A percentile compares a stretch with the other conserved stretches of the same genome.
Evolutionary conservation across 768 basidiomycete genomes (phyloP).

Genomic region (Leccinum boreale): DNA sequence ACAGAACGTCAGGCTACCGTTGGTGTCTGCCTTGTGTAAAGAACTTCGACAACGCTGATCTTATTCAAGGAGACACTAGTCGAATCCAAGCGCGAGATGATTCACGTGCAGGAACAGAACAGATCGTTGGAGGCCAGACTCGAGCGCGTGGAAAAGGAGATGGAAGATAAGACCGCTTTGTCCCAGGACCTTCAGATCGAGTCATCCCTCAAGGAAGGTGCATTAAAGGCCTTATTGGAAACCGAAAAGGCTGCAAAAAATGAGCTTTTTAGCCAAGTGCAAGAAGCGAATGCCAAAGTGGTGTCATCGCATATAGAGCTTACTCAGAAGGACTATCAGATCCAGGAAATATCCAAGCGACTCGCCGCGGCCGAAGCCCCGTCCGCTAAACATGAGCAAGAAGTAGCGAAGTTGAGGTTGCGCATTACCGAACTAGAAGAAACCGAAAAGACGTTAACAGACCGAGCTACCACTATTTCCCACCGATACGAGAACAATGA

Average conservation of each 20-base stretch:
- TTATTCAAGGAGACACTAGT: conserved; percentile 14
- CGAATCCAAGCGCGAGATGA: conserved; percentile 16
- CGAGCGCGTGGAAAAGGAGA: conserved; percentile 9
- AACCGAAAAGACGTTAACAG: conserved; percentile 26
- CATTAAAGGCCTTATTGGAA: conserved; percentile 19
- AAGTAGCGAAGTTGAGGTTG: conserved; percentile 17
- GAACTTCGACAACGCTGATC: neutral
- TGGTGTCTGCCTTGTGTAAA: conserved; percentile 1
- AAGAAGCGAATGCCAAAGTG: conserved; percentile 17
- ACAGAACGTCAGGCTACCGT: conserved; percentile 18
- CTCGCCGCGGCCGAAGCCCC: conserved; percentile 22
- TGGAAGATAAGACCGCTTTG: conserved; percentile 8
- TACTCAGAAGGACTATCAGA: conserved; percentile 16
- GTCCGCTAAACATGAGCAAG: conserved; percentile 27
- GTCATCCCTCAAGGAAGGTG: conserved; percentile 26
- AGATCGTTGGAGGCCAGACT: conserved; percentile 11
- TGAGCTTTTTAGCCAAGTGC: conserved; percentile 17
- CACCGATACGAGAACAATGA: conserved; percentile 44
- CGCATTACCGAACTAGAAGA: conserved; percentile 29
- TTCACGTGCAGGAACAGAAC: conserved; percentile 23
- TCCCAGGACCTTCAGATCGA: conserved; percentile 20
- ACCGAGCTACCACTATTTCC: conserved; percentile 27
- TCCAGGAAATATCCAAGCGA: conserved; percentile 21
- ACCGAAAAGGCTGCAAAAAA: conserved; percentile 20
- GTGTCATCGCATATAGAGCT: conserved; percentile 23